A percentile compares a stretch with the other conserved stretches of the same genome.
Conservation (phyloP, 164 flowering plant genomes). For the Chloranthus sessilifolius region DNA sequence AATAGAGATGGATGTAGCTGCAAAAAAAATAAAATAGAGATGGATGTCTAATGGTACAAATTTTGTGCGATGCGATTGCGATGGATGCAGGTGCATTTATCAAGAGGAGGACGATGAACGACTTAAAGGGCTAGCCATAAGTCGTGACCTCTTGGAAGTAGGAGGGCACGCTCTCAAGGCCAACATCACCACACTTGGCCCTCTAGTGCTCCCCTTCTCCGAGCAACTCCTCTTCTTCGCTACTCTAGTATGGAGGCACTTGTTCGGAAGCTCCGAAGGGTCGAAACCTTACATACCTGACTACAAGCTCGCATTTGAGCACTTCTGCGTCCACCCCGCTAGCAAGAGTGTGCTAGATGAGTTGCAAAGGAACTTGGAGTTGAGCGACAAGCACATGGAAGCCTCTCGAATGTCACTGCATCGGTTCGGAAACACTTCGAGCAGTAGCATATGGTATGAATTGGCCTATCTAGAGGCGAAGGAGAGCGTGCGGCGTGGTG, state of each 20-base stretch:
- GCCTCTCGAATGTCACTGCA: conserved; percentile 79
- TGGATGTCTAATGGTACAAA: too few species aligned
- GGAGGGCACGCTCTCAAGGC: conserved; percentile 91
- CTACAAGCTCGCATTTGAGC: conserved; percentile 96
- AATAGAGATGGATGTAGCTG: too few species aligned
- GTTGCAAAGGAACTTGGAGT: conserved; percentile 77
- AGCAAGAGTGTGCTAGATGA: conserved; percentile 76
- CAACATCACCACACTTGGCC: conserved; percentile 91
- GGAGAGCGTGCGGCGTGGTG: conserved; percentile 64
- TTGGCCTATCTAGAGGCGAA: conserved; percentile 88
- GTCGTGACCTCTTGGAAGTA: conserved; percentile 66
- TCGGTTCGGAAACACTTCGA: conserved; percentile 92
- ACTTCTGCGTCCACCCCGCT: conserved; percentile 84
- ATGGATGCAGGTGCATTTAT: conserved; percentile 72
- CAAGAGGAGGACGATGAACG: conserved; percentile 82
- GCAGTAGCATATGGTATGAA: conserved; percentile 96
- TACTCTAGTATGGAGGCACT: conserved; percentile 39
- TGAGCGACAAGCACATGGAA: conserved; percentile 70
- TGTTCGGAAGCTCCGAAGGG: conserved; percentile 25
- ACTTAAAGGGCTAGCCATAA: conserved; percentile 58
- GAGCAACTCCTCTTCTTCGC: conserved; percentile 82
- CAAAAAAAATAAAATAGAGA: too few species aligned
- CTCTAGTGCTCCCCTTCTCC: conserved; percentile 82
- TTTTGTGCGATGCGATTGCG: too few species aligned
- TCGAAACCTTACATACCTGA: conserved; percentile 69